Conservation (phyloP, 345 rosid species). For the Euphorbia lathyris region DNA sequence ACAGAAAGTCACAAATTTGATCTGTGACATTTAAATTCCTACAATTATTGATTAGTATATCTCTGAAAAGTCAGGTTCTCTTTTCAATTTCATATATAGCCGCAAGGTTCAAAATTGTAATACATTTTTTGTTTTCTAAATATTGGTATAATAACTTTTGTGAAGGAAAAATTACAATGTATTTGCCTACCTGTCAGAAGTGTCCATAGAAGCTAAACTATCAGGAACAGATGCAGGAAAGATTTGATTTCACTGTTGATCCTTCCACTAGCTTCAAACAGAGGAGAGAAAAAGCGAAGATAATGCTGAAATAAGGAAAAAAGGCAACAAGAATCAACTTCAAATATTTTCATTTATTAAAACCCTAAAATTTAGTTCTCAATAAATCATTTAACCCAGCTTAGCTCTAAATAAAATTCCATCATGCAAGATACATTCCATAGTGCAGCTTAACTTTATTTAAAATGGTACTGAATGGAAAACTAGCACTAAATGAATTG, state of each 20-base stretch:
- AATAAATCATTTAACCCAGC: background rate
- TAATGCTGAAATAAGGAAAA: constrained; percentile 5
- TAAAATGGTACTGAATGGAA: background rate
- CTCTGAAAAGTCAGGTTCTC: constrained; percentile 10
- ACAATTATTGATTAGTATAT: background rate
- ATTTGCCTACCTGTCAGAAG: constrained; percentile 47
- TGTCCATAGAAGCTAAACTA: constrained; percentile 12
- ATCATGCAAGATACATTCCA: background rate
- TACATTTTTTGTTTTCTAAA: constrained; percentile 19
- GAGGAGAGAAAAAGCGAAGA: constrained; percentile 8
- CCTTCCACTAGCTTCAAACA: constrained; percentile 34
- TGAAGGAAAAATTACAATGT: constrained; percentile 11
- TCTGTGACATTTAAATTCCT: background rate
- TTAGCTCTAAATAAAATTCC: background rate
- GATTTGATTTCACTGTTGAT: constrained; percentile 27
- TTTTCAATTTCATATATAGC: constrained; percentile 11
- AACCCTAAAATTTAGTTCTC: too few species aligned
- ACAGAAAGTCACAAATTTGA: background rate
- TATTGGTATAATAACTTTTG: constrained; percentile 9
- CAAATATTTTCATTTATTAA: background rate
- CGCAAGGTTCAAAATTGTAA: constrained; percentile 18
- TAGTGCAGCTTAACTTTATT: background rate
- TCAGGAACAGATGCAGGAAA: constrained; percentile 28
- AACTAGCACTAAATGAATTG: background rate
- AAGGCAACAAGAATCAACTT: background rate